A percentile compares a stretch with the other conserved stretches of the same genome.
These are phyloP conservation scores for Aspergillus ostianus DNA, from an alignment of 495 filamentous ascomycete species.

Conservation along the genomic window DNA sequence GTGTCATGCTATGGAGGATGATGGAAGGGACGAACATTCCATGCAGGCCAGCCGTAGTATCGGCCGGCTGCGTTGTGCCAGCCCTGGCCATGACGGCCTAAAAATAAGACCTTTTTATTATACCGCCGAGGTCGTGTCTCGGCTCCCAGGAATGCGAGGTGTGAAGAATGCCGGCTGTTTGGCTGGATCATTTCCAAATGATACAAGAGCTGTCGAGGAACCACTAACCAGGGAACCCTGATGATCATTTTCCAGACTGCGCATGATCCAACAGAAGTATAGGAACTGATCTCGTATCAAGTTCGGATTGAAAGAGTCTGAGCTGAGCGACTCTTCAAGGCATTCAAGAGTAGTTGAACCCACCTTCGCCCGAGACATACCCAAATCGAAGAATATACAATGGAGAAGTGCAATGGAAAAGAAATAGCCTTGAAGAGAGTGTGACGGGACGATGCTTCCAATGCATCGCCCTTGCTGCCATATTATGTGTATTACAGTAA, in stretches of 20 bases:
- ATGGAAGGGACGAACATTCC: slow-evolving; percentile 53
- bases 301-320: too few relatives aligned
- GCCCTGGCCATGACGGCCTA: slow-evolving; percentile 70
- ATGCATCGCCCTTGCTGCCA: slow-evolving; percentile 7
- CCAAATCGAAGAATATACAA: background rate
- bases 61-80: slow-evolving; percentile 64
- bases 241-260: too few relatives aligned
- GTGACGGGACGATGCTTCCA: background rate
- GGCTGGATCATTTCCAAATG: too few relatives aligned
- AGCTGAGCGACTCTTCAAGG: too few relatives aligned
- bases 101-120: slow-evolving; percentile 54
- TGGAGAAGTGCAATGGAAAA: too few relatives aligned
- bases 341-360: background rate
- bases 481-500: slow-evolving; percentile 26
- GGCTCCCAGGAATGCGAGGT: background rate
- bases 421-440: slow-evolving; percentile 4
- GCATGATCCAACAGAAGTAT: too few relatives aligned
- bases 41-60: slow-evolving; percentile 65
- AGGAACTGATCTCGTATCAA: too few relatives aligned
- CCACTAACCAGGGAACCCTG: too few relatives aligned
- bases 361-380: background rate
- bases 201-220: too few relatives aligned
- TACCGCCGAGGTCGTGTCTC: background rate
- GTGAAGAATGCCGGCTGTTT: background rate
- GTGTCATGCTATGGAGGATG: background rate